Percentiles rank a stretch among this genome's conserved stretches.
These are phyloP conservation scores for Wickerhamomyces bovis DNA, from an alignment of 805 yeast genomes.

Conservation along the genomic window DNA sequence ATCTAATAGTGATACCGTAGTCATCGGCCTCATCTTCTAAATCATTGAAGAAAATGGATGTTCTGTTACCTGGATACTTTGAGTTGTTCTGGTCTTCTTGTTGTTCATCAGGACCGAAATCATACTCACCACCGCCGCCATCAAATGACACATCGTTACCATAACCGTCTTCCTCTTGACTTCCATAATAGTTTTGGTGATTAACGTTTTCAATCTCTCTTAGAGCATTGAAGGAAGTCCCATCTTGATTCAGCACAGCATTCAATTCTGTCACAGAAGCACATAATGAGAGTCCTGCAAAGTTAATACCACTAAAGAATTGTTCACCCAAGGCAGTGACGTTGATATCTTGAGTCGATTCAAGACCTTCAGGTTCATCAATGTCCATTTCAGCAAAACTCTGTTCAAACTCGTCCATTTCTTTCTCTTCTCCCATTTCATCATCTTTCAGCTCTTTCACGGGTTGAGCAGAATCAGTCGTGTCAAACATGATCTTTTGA, in stretches of 20 bases:
- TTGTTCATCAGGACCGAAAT: neutral
- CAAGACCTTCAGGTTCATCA: slow-evolving; percentile 11
- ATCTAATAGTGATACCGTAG: slow-evolving; percentile 23
- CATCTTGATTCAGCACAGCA: slow-evolving; percentile 16
- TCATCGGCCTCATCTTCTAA: slow-evolving; percentile 19
- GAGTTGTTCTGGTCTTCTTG: slow-evolving; percentile 11
- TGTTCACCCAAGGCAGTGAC: slow-evolving; percentile 10
- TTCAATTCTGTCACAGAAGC: slow-evolving; percentile 16
- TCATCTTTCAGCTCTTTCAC: slow-evolving; percentile 9
- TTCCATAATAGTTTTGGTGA: slow-evolving; percentile 7
- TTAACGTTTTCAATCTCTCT: slow-evolving; percentile 7
- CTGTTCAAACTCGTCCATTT: slow-evolving; percentile 8
- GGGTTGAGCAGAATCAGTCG: slow-evolving; percentile 28
- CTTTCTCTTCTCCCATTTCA: slow-evolving; percentile 8
- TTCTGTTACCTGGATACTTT: slow-evolving; percentile 20
- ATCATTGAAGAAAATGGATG: slow-evolving; percentile 23
- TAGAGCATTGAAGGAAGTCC: slow-evolving; percentile 11
- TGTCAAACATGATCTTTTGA: slow-evolving; percentile 61
- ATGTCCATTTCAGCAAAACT: slow-evolving; percentile 19
- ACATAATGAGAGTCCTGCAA: slow-evolving; percentile 8
- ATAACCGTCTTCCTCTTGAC: slow-evolving; percentile 8
- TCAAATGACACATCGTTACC: slow-evolving; percentile 13
- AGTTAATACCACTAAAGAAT: slow-evolving; percentile 4
- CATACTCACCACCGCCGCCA: slow-evolving; percentile 2
- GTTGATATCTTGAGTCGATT: slow-evolving; percentile 1